Evolutionary conservation across 345 rosid genomes (phyloP), one percentile per base, ranked within the genome.

Genomic region (Gossypium mustelinum): DNA sequence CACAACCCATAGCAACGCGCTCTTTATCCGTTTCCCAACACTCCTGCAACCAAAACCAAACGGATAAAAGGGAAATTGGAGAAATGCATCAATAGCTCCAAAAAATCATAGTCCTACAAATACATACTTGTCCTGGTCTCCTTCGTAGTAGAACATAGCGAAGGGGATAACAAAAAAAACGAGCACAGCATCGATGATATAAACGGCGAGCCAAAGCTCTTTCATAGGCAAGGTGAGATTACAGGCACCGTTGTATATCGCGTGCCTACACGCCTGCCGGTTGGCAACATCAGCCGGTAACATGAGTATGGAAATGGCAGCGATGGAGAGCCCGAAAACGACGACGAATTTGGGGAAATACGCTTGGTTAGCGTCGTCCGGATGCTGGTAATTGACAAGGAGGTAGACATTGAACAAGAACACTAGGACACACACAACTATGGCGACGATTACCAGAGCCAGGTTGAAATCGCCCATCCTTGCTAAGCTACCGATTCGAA

Each of bases 201-300:
- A 94, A n/a, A 94, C 79, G 24, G 92, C 95, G 39, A 94, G 90
- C 98, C 97, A 94, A 14, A 94, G 95, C 78, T 88, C 92, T 82
- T 94, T 94, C 98, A 94, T 94, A 27, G 98, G 97, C 81, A 92
- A 81, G 47, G 98, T 94, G 57, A 94, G 93, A 63, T 83, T 89
- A 71, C 98, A 94, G 7, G 98, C 94, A 76, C 98, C 97, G 62
- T 87, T 96, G 81, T 96, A 96, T 12, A 96, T 85, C 59, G 99
- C 89, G 81, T 87, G 90, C 45, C 89, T 86, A 76, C 99, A 96
- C 10, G 99, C 99, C 77, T 96, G 98, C 82, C 99, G 93, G 81
- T 93, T 96, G 0, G 99, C 99, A 51, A 96, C 99, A 77, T 96
- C 99, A 2, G 99, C 99, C 27, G 99, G 99, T 22, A 96, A 83